phyloP scores from a whole-genome alignment of 106 monocot genomes.

The Triglochin maritima region DNA sequence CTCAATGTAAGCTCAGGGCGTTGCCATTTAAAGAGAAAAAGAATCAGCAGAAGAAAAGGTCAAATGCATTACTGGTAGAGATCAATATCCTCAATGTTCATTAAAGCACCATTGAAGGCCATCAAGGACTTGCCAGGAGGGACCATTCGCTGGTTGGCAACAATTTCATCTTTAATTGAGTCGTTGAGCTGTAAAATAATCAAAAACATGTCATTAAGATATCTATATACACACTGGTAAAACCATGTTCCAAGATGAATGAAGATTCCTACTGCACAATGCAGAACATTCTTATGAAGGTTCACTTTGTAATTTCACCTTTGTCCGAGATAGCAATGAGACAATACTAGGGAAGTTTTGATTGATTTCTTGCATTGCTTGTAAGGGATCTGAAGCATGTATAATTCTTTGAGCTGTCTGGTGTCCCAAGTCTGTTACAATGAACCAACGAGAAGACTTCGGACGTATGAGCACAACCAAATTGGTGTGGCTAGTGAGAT shows the following conservation, averaged over 20 bases:
- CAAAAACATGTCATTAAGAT: background rate
- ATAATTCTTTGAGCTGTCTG: conserved; percentile 90
- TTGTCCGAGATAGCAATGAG: conserved; percentile 89
- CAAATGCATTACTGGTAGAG: conserved; percentile 66
- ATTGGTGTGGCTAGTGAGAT: background rate
- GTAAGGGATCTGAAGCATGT: conserved; percentile 89
- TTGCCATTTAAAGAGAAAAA: background rate
- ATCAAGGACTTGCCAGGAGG: conserved; percentile 93
- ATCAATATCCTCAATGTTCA: conserved; percentile 93
- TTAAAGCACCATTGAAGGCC: conserved; percentile 94
- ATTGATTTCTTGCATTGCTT: conserved; percentile 93
- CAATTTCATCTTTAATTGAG: conserved; percentile 89
- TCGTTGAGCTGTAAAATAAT: conserved; percentile 50
- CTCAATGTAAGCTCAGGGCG: background rate
- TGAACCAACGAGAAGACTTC: conserved; percentile 1
- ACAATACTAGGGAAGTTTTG: conserved; percentile 95
- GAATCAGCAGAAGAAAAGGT: background rate
- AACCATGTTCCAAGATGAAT: too few relatives aligned
- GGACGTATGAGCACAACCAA: background rate
- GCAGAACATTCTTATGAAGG: too few relatives aligned
- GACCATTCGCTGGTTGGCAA: conserved; percentile 93
- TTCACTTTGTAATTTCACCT: conserved; percentile 27
- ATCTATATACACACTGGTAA: background rate
- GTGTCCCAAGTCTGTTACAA: conserved; percentile 68
- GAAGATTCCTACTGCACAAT: too few relatives aligned